phyloP scores from a whole-genome alignment of 495 filamentous ascomycete species.

The Astrothelium subdiscretum region DNA sequence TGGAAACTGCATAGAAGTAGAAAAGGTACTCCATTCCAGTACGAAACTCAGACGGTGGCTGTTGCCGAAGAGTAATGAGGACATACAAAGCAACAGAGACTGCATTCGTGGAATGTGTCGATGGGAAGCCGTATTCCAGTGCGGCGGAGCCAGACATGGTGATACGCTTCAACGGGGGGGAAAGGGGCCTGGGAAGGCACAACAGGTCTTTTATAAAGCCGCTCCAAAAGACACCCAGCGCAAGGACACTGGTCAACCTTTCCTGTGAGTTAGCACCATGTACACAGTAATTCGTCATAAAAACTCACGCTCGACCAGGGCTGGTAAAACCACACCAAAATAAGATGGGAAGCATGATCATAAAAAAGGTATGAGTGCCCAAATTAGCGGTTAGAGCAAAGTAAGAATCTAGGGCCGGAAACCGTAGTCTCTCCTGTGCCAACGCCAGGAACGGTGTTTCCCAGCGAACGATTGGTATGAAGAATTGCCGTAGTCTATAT shows the following conservation, averaged over 20 bases:
- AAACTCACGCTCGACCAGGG: conserved; percentile 68
- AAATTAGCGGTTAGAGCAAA: conserved; percentile 95
- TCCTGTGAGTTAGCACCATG: neutral
- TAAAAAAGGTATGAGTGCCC: conserved; percentile 97
- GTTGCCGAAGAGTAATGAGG: conserved; percentile 50
- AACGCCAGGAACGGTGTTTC: conserved; percentile 90
- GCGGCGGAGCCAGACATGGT: conserved; percentile 93
- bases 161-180: conserved; percentile 85
- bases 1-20: conserved; percentile 80
- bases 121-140: conserved; percentile 93
- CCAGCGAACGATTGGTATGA: conserved; percentile 82
- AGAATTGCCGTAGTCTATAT: conserved; percentile 64
- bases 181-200: conserved; percentile 88
- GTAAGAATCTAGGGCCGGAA: conserved; percentile 79
- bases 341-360: conserved; percentile 80
- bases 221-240: conserved; percentile 81
- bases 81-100: conserved; percentile 86
- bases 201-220: conserved; percentile 90
- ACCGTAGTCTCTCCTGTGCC: conserved; percentile 50
- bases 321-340: conserved; percentile 87
- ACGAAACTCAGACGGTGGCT: conserved; percentile 37
- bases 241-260: conserved; percentile 81
- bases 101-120: conserved; percentile 92
- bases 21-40: conserved; percentile 47
- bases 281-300: neutral